Evolutionary conservation across 257 asterid species (phyloP).

Genomic region (Penstemon davidsonii): DNA sequence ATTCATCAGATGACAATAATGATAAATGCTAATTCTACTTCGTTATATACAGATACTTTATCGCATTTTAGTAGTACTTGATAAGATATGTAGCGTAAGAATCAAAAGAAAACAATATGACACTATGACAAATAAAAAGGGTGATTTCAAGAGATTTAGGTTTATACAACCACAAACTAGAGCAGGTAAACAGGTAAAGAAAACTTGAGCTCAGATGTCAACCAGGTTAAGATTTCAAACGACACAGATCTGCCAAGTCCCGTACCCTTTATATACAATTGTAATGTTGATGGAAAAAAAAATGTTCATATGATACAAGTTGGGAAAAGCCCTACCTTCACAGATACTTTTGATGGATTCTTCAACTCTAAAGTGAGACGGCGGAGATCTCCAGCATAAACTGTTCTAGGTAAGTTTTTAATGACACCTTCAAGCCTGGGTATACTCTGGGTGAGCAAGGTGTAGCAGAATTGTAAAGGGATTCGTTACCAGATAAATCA

Average conservation of each 20-base stretch:
- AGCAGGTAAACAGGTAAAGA: slow-evolving; percentile 11
- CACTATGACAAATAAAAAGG: slow-evolving; percentile 5
- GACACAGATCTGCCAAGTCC: slow-evolving; percentile 8
- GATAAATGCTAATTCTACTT: slow-evolving; percentile 1
- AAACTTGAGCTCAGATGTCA: slow-evolving; percentile 10
- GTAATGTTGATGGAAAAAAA: background rate
- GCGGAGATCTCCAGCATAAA: slow-evolving; percentile 80
- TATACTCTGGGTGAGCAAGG: slow-evolving; percentile 60
- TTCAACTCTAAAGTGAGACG: slow-evolving; percentile 76
- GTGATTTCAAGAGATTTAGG: slow-evolving; percentile 9
- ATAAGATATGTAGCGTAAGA: slow-evolving; percentile 14
- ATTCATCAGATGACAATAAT: background rate
- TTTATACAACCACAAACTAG: slow-evolving; percentile 24
- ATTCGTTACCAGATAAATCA: background rate
- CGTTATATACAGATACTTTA: background rate
- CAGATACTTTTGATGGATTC: slow-evolving; percentile 75
- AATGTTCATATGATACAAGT: background rate
- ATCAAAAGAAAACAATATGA: slow-evolving; percentile 19
- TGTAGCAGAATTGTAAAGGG: slow-evolving; percentile 22
- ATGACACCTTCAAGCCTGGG: slow-evolving; percentile 88
- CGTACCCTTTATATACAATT: slow-evolving; percentile 8
- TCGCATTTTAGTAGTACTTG: slow-evolving; percentile 10
- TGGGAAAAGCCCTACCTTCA: slow-evolving; percentile 53
- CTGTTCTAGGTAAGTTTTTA: slow-evolving; percentile 61
- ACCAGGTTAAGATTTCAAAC: slow-evolving; percentile 16